Evolutionary conservation across 108 stramenopile genomes (phyloP), one percentile per base, ranked within the genome.

Genomic region (Discostella pseudostelligera): DNA sequence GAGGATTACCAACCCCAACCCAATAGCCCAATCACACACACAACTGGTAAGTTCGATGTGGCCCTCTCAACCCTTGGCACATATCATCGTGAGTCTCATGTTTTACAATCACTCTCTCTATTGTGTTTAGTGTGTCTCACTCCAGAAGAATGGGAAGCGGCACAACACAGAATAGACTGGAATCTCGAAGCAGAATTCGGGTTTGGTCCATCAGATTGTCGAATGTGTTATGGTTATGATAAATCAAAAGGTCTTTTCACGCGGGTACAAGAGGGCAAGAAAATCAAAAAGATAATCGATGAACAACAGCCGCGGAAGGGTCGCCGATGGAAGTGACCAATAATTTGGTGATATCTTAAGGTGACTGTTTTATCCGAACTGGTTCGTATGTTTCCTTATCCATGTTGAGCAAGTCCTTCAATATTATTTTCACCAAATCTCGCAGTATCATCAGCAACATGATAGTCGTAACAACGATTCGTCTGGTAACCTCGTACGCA

Each of bases 191-290:
- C 66, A 22, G 65, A 72, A 39, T 78, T 78, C 35, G 76, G 76
- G 13, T 78, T 78, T 44, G 60, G 59, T 42, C 76, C 71, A 51
- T 69, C 61, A 39, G 73, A 76, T 37, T 79, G 78, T 40, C 50
- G 74, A 28, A 79, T 75, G 78, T 79, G 78, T 35, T 70, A 78
- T 47, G 76, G 69, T n/a, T 78, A 78, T 37, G 49, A 55, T 32
- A 70, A 32, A 57, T 66, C 64, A 9, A 65, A 45, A 22, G 43
- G 59, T 26, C 59, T 69, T 35, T 61, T 51, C 29, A 58, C 49
- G 24, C 49, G 76, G 12, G 44, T 61, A 0, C 43, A 40, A 37
- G 58, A 53, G 12, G 63, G 61, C 11, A 70, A 67, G 39, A 57
- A 78, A 44, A 56, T 67, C n/a, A 53, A 59, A 21, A 16, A 25